These are phyloP conservation scores for Tricholoma sp. DNA, from an alignment of 768 basidiomycete species.

Conservation along the genomic window DNA sequence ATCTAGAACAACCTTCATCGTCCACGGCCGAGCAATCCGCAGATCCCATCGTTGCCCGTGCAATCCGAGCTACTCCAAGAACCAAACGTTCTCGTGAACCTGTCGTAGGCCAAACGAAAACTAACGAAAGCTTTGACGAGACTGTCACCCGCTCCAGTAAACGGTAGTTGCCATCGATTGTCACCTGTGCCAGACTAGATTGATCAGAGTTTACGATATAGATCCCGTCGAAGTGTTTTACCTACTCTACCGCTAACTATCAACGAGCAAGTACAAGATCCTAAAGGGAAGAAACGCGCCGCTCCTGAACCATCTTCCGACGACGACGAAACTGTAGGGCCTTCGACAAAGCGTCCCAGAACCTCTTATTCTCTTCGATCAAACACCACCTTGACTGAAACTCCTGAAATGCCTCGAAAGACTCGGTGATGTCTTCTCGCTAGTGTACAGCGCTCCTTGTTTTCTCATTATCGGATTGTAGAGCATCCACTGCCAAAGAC, in stretches of 20 bases:
- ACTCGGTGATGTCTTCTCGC: slow-evolving; percentile 39
- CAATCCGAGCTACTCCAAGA: slow-evolving; percentile 40
- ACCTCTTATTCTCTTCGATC: slow-evolving; percentile 70
- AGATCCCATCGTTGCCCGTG: slow-evolving; percentile 33
- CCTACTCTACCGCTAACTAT: slow-evolving; percentile 49
- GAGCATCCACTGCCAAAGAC: slow-evolving; percentile 47
- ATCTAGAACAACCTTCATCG: slow-evolving; percentile 25
- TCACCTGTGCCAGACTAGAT: slow-evolving; percentile 23
- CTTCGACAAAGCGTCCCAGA: slow-evolving; percentile 59
- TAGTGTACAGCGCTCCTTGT: slow-evolving; percentile 6
- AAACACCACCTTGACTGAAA: slow-evolving; percentile 35
- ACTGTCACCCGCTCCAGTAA: slow-evolving; percentile 44
- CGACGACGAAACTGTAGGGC: slow-evolving; percentile 52
- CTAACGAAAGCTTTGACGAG: slow-evolving; percentile 55
- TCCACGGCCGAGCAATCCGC: slow-evolving; percentile 27
- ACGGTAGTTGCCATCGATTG: slow-evolving; percentile 47
- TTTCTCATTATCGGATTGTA: slow-evolving; percentile 8
- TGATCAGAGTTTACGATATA: slow-evolving; percentile 28
- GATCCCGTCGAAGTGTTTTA: slow-evolving; percentile 53
- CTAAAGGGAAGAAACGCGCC: slow-evolving; percentile 92
- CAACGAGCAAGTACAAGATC: slow-evolving; percentile 70
- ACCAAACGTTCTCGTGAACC: slow-evolving; percentile 52
- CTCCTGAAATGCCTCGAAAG: slow-evolving; percentile 71
- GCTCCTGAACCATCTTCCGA: slow-evolving; percentile 64
- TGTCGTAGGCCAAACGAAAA: slow-evolving; percentile 54